phyloP scores from a whole-genome alignment of 805 yeast species.

The Saturnispora sanitii region DNA sequence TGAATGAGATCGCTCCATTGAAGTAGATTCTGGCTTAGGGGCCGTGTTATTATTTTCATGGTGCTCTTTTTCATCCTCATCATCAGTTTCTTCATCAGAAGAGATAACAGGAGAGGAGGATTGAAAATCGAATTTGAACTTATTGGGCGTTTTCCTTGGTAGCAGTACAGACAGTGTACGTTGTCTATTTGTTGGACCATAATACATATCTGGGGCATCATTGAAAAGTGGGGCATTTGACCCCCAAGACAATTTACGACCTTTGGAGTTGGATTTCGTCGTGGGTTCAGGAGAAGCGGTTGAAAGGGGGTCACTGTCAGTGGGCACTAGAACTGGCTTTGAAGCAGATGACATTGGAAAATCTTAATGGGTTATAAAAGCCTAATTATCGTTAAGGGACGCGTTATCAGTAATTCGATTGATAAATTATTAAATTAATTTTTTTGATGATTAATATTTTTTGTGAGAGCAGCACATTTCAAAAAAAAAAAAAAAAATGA shows the following conservation, averaged over 20 bases:
- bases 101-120: conserved; percentile 12
- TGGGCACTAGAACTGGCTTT: too few species aligned
- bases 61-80: conserved; percentile 2
- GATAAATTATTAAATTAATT: too few species aligned
- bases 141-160: background rate
- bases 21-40: background rate
- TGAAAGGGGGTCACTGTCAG: too few species aligned
- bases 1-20: conserved; percentile 10
- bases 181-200: conserved; percentile 5
- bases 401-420: too few species aligned
- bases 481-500: background rate
- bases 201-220: conserved; percentile 7
- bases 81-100: conserved; percentile 11
- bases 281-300: too few species aligned
- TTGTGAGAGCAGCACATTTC: too few species aligned
- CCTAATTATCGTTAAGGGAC: too few species aligned
- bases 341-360: too few species aligned
- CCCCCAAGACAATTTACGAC: conserved; percentile 2
- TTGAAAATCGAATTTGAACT: conserved; percentile 4
- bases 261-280: background rate
- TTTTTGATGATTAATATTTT: too few species aligned
- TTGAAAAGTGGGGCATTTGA: conserved; percentile 2
- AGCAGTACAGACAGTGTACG: conserved; percentile 8
- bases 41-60: background rate
- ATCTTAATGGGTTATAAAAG: too few species aligned